Evolutionary conservation across 805 yeast genomes (phyloP).

Genomic region (Yueomyces sinensis): DNA sequence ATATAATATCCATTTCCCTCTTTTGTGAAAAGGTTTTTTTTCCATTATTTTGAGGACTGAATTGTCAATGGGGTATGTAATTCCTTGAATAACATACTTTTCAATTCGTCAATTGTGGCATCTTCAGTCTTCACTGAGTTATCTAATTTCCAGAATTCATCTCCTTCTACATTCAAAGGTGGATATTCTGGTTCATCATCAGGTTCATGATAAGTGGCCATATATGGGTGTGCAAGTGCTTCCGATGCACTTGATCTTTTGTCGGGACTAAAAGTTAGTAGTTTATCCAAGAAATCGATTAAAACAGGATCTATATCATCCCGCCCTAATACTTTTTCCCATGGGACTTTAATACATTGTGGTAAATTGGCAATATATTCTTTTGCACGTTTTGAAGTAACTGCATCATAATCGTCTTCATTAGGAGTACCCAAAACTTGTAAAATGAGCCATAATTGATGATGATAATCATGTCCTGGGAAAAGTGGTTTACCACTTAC

Average conservation of each 20-base stretch:
- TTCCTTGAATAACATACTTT: slow-evolving; percentile 66
- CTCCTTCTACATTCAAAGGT: slow-evolving; percentile 22
- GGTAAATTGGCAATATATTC: slow-evolving; percentile 64
- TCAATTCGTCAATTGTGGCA: slow-evolving; percentile 60
- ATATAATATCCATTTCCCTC: too few species aligned
- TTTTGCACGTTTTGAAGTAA: slow-evolving; percentile 62
- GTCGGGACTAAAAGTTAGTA: slow-evolving; percentile 60
- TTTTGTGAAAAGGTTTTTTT: not conserved
- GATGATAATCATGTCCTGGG: slow-evolving; percentile 65
- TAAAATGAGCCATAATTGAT: slow-evolving; percentile 53
- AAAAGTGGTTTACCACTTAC: slow-evolving; percentile 87
- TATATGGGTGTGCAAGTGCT: slow-evolving; percentile 64
- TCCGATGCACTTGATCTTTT: slow-evolving; percentile 64
- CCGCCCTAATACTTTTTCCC: slow-evolving; percentile 21
- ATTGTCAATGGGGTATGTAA: slow-evolving; percentile 43
- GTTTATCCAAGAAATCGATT: slow-evolving; percentile 51
- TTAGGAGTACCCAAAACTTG: slow-evolving; percentile 63
- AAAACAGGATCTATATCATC: slow-evolving; percentile 30
- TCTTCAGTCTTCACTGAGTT: slow-evolving; percentile 38
- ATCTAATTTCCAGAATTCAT: slow-evolving; percentile 30
- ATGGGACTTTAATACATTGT: slow-evolving; percentile 40
- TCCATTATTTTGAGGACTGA: not conserved
- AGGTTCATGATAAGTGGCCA: slow-evolving; percentile 54
- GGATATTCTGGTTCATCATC: slow-evolving; percentile 49
- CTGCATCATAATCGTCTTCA: slow-evolving; percentile 59